These are phyloP conservation scores for Eucalyptus sp. DNA, from an alignment of 345 rosid species.

Conservation along the genomic window DNA sequence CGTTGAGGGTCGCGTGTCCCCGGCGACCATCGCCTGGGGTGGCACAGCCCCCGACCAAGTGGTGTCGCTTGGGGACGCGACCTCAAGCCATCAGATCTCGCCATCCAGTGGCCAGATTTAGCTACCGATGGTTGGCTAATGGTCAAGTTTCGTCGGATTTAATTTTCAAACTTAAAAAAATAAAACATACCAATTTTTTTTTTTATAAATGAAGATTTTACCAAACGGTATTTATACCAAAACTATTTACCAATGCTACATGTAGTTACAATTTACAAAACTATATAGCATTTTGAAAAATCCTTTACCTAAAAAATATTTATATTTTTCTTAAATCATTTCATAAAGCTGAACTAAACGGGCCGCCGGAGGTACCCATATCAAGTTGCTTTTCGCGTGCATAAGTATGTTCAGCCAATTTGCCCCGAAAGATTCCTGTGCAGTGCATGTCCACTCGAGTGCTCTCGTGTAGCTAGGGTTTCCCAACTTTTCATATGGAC, in stretches of 20 bases:
- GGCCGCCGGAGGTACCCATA: not conserved
- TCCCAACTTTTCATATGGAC: not conserved
- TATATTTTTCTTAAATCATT: too few species aligned
- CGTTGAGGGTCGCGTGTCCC: fast-evolving
- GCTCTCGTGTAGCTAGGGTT: not conserved
- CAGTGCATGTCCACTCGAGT: not conserved
- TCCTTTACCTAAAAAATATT: too few species aligned
- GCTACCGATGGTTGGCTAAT: fast-evolving
- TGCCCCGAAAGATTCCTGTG: not conserved
- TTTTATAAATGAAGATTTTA: too few species aligned
- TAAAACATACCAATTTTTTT: fast-evolving
- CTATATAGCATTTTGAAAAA: fast-evolving
- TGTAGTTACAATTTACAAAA: too few species aligned
- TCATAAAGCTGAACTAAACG: too few species aligned
- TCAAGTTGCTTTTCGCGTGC: not conserved
- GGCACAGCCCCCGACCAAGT: fast-evolving
- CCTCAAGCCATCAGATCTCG: fast-evolving
- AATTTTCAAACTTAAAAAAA: too few species aligned
- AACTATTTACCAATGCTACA: too few species aligned
- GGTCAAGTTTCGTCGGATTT: too few species aligned
- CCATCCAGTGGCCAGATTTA: fast-evolving
- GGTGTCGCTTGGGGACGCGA: fast-evolving
- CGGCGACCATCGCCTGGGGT: fast-evolving
- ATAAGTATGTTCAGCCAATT: not conserved
- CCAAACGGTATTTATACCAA: fast-evolving